Base-by-base conservation (phyloP, 495 filamentous ascomycete genomes). In the Penicillium parvum region DNA sequence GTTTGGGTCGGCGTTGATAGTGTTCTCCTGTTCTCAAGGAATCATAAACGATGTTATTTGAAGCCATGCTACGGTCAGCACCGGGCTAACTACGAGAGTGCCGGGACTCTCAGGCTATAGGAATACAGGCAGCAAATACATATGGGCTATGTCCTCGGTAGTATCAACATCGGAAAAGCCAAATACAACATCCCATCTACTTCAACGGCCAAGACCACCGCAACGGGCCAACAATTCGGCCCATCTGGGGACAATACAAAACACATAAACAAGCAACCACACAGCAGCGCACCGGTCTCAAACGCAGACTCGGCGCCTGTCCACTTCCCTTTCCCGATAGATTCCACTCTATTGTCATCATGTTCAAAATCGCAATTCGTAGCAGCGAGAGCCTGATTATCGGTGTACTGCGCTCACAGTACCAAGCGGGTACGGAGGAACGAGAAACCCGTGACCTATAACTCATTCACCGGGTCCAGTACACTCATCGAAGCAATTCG, bases 401-500 rank as follows among this genome's bases (percentile, higher is more conserved):
- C 6, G 21, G 30, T 38, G 40, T 22, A 17, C 27, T 38, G 45
- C 41, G 35, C 21, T 41, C 29, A 43, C 26, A 28, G 9, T 40
- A 39, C 22, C 44, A 25, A 28, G 18, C 25, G 12, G 27, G 29
- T 22, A 34, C 32, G 26, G 42, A 52, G 50, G 57, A 51, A 43
- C 55, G 46, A 50, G 39, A 26, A 20, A 52, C 43, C 49, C 40
- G 39, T 36, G 42, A 48, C 41, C 29, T 25, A 22, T 30, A 14
- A 38, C 7, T 27, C 27, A 38, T 28, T 36, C 47, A 39, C n/a
- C 38, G 35, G 37, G 38, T 33, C 43, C 27, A 26, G 11, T 32
- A 29, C 18, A 50, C 32, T 51, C 37, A 52, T 52, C 50, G 14
- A 33, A 25, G 27, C 57, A 54, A 55, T 45, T 59, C 57, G 51